Evolutionary conservation across 257 asterid species (phyloP).

Genomic region (Solanum virginianum): DNA sequence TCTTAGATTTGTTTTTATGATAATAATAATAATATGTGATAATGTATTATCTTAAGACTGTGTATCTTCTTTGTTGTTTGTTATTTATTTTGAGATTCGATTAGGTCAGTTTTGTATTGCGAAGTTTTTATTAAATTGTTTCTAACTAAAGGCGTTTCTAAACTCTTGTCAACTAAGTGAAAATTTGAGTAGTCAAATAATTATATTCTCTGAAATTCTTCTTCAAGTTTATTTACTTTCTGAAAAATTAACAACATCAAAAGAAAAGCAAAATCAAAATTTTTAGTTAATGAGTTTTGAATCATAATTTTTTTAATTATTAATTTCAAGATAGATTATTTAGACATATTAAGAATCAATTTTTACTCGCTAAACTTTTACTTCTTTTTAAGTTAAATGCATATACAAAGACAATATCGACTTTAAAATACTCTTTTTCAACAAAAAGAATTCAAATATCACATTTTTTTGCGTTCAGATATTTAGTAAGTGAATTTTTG

Average conservation of each 20-base stretch:
- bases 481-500: too few relatives aligned
- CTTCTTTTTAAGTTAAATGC: too few relatives aligned
- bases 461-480: too few relatives aligned
- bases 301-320: too few relatives aligned
- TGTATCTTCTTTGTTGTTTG: rapidly evolving
- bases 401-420: too few relatives aligned
- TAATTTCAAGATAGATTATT: too few relatives aligned
- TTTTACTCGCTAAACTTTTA: too few relatives aligned
- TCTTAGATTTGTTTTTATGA: neutral
- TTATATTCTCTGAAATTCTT: conserved; percentile 8
- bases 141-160: neutral
- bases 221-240: conserved; percentile 52
- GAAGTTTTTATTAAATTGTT: rapidly evolving
- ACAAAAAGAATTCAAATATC: neutral
- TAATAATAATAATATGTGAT: neutral
- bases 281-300: too few relatives aligned
- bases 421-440: too few relatives aligned
- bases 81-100: neutral
- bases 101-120: rapidly evolving
- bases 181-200: neutral
- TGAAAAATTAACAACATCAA: neutral
- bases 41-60: neutral
- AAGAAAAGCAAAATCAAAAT: too few relatives aligned
- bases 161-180: neutral
- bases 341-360: too few relatives aligned